A percentile compares a stretch with the other conserved stretches of the same genome.
These are phyloP conservation scores for Sarocladiaceae sp. DNA, from an alignment of 2,329 filamentous ascomycete species.

Conservation along the genomic window DNA sequence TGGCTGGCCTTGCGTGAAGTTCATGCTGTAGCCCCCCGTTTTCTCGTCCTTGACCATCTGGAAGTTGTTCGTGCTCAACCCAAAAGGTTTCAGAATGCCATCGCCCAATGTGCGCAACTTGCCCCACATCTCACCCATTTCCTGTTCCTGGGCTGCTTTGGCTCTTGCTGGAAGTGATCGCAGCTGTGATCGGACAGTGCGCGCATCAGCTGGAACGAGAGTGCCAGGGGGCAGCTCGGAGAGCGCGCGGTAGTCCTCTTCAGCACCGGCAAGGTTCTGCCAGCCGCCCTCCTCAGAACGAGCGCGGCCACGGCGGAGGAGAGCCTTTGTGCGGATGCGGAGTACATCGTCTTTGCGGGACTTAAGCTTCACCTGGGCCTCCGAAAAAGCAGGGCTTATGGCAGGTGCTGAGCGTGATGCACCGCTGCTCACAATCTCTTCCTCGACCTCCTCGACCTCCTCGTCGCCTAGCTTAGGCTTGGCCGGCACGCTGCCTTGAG, in stretches of 20 bases:
- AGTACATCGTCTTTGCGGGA: conserved; percentile 52
- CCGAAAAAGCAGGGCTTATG: neutral
- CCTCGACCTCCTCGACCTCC: conserved; percentile 36
- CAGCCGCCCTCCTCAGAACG: conserved; percentile 67
- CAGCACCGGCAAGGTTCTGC: conserved; percentile 70
- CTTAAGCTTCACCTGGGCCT: conserved; percentile 10
- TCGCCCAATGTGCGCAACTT: conserved; percentile 92
- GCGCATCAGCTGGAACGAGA: conserved; percentile 59
- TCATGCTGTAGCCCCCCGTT: conserved; percentile 90
- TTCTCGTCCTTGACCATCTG: conserved; percentile 88
- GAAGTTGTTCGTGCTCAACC: conserved; percentile 89
- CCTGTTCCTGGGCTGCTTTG: conserved; percentile 73
- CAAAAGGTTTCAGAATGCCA: conserved; percentile 86
- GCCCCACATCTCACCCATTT: conserved; percentile 96
- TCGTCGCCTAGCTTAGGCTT: conserved; percentile 28
- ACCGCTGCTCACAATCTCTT: conserved; percentile 18
- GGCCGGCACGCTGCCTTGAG: conserved; percentile 4
- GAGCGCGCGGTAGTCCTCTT: conserved; percentile 72
- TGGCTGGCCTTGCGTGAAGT: conserved; percentile 52
- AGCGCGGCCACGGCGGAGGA: conserved; percentile 72
- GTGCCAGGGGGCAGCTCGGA: conserved; percentile 35
- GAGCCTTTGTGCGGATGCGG: conserved; percentile 74
- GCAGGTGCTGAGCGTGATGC: conserved; percentile 4
- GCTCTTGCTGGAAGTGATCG: conserved; percentile 58
- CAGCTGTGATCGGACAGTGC: conserved; percentile 61